Percentiles rank a stretch among this genome's conserved stretches.
phyloP scores from a whole-genome alignment of 176 grass and related monocot species.

The Dendrocalamus sinicus region DNA sequence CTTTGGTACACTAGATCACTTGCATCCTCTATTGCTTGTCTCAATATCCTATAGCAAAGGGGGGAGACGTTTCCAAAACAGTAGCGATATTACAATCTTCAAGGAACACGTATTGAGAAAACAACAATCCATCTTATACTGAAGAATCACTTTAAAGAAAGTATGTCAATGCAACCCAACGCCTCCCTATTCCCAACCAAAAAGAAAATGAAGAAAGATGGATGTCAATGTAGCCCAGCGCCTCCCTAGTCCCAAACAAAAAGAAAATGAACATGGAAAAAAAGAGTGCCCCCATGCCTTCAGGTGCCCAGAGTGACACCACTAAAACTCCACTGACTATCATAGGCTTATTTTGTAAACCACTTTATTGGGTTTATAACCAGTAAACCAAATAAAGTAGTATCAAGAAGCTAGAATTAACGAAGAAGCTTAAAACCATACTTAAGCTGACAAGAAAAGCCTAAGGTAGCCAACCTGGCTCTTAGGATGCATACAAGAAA shows the following conservation, averaged over 20 bases:
- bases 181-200: not conserved
- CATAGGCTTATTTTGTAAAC: slow-evolving; percentile 1
- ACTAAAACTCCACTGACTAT: slow-evolving; percentile 10
- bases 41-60: slow-evolving; percentile 51
- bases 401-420: not conserved
- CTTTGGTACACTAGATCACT: slow-evolving; percentile 56
- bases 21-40: slow-evolving; percentile 55
- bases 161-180: not conserved
- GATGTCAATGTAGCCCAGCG: not conserved
- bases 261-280: not conserved
- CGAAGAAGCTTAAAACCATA: not conserved
- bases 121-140: slow-evolving; percentile 1
- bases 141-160: not conserved
- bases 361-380: not conserved
- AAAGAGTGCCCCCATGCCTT: not conserved
- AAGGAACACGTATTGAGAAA: slow-evolving; percentile 1
- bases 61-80: slow-evolving; percentile 12
- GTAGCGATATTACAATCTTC: slow-evolving; percentile 19
- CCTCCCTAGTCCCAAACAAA: not conserved
- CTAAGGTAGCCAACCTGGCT: not conserved
- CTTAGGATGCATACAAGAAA: not conserved
- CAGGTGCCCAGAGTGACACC: not conserved
- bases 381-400: not conserved
- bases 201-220: not conserved
- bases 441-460: slow-evolving; percentile 28